Base-by-base conservation (phyloP, 1,139 yeast genomes). In the Scheffersomyces parashehatae region DNA sequence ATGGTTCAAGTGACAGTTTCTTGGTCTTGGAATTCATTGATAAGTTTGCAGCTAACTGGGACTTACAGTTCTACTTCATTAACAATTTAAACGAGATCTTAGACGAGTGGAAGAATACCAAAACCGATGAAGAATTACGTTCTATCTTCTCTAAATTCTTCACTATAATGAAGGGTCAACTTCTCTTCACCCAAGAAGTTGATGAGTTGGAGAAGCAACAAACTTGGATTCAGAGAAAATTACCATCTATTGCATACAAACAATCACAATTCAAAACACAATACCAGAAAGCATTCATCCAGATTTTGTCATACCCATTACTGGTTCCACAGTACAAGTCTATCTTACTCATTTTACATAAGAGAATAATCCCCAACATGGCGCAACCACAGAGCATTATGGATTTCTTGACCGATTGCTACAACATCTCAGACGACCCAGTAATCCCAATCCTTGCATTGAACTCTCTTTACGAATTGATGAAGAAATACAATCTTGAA, bases 331-430 rank as follows among this genome's bases (percentile, higher is more conserved):
- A 89, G 61, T 85, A 86, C 64, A 88, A 88, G 62, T 70, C 84
- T 1, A 73, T 85, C 2, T 71, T 93, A 42, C 68, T 81, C 7
- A 77, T 90, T 5, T 63, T 93, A 53, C 97, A 93, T 65, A 89
- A 88, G 60, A 72, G 96, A 49, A 76, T 93, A 40, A 84, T 93
- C 32, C 97, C 98, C 35, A 79, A 76, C 58, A 79, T 90, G 77
- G 75, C 81, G 36, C 84, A 83, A 51, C 96, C 98, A 2, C 87
- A 88, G 40, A 75, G 81, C 49, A 70, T 93, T 41, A 89, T 93
- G 97, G 99, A 93, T 65, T 93, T 91, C 62, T 72, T 93, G 48
- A 89, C 97, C 1, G 96, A 88, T 49, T 84, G 96, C 4, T 91
- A 90, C 62, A 75, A 80, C 48, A 62, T 70, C 36, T 71, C 81